phyloP scores from a whole-genome alignment of 768 basidiomycete species.

The Kwoniella sp. region DNA sequence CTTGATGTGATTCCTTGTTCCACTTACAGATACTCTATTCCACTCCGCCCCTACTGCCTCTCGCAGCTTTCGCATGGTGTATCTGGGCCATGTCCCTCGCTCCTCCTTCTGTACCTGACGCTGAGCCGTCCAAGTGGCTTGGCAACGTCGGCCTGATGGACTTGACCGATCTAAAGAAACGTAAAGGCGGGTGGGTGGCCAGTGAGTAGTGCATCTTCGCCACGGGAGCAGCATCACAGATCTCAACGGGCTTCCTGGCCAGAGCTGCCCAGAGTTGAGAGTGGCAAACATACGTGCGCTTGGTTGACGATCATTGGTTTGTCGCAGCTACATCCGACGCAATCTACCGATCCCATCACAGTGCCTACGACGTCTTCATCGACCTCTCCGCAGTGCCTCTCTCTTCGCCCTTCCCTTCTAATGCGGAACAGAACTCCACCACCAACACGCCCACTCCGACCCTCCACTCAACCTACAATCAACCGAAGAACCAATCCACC shows the following conservation, averaged over 20 bases:
- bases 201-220: slow-evolving; percentile 38
- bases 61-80: slow-evolving; percentile 50
- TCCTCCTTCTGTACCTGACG: slow-evolving; percentile 13
- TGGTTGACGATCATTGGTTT: neutral
- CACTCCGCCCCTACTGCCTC: slow-evolving; percentile 46
- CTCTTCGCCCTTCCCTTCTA: neutral
- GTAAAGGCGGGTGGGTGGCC: slow-evolving; percentile 50
- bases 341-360: slow-evolving; percentile 46
- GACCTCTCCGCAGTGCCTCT: slow-evolving; percentile 44
- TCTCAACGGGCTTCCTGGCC: neutral
- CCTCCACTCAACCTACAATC: slow-evolving; percentile 12
- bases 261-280: no score
- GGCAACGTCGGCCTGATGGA: slow-evolving; percentile 54
- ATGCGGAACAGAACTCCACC: no score
- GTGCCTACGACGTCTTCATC: slow-evolving; percentile 48
- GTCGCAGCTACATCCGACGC: slow-evolving; percentile 51
- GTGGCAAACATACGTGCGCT: no score
- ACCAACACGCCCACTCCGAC: slow-evolving; percentile 7
- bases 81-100: slow-evolving; percentile 43
- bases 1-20: neutral
- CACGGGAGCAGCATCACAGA: no score
- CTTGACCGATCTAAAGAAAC: slow-evolving; percentile 33
- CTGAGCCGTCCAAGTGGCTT: slow-evolving; percentile 29
- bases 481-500: slow-evolving; percentile 17
- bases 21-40: slow-evolving; percentile 47